Evolutionary conservation across 495 filamentous ascomycete genomes (phyloP).

Genomic region (Glutinoglossum americanum): DNA sequence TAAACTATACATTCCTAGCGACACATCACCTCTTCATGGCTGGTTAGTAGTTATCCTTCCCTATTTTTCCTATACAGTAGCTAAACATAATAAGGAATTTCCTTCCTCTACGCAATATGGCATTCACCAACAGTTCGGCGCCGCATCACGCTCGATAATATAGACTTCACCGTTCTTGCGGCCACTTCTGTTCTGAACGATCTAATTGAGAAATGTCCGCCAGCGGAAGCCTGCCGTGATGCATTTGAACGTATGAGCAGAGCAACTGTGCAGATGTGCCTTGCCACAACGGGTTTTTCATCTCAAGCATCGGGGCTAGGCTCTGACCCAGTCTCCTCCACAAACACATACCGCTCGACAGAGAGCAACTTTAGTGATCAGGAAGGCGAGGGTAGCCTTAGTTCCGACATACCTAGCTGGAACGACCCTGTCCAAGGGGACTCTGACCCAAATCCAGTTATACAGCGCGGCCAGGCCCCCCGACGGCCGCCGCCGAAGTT

Average conservation of each 20-base stretch:
- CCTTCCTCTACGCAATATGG: conserved; percentile 94
- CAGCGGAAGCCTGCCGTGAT: conserved; percentile 69
- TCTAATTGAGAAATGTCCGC: conserved; percentile 56
- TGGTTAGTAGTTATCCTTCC: conserved; percentile 24
- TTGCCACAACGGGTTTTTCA: conserved; percentile 63
- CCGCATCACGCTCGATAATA: conserved; percentile 53
- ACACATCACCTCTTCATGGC: conserved; percentile 97
- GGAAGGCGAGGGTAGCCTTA: background rate
- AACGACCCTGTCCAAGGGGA: conserved; percentile 13
- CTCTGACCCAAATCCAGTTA: conserved; percentile 13
- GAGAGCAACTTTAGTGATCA: conserved; percentile 4
- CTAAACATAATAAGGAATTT: conserved; percentile 37
- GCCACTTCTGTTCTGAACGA: conserved; percentile 72
- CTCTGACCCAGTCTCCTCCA: conserved; percentile 15
- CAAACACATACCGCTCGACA: conserved; percentile 11
- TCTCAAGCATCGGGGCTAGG: conserved; percentile 18
- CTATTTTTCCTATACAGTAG: background rate
- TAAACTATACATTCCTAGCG: conserved; percentile 93
- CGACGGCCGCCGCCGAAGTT: conserved; percentile 30
- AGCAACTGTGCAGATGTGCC: conserved; percentile 80
- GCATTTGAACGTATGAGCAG: conserved; percentile 91
- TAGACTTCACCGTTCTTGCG: conserved; percentile 89
- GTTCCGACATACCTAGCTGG: background rate
- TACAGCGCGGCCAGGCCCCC: conserved; percentile 13
- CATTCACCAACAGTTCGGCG: conserved; percentile 34